A percentile compares a stretch with the other conserved stretches of the same genome.
These are phyloP conservation scores for Polychytrium aggregatum DNA, from an alignment of 192 early-diverging fungal species.

Conservation along the genomic window DNA sequence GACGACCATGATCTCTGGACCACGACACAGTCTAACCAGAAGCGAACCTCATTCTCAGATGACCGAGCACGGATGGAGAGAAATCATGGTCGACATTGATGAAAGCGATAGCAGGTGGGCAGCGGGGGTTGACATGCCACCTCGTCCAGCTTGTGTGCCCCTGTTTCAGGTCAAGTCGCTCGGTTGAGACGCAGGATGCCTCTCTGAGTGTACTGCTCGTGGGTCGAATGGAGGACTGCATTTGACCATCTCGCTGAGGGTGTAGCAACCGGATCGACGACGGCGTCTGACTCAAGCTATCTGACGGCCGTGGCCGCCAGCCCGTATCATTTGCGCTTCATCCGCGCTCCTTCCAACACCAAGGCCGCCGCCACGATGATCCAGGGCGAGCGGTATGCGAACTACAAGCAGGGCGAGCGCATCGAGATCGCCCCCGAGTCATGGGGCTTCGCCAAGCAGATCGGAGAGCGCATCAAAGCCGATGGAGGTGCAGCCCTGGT, in stretches of 20 bases:
- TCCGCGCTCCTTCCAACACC: conserved; percentile 52
- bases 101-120: conserved; percentile 43
- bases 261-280: conserved; percentile 1
- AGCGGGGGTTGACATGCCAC: too few species aligned
- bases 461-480: conserved; percentile 57
- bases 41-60: too few species aligned
- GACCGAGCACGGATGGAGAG: conserved; percentile 66
- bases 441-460: conserved; percentile 45
- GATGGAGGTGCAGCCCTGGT: conserved; percentile 63
- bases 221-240: too few species aligned
- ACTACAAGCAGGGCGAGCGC: too few species aligned
- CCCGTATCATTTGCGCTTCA: conserved; percentile 64
- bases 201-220: too few species aligned
- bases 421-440: conserved; percentile 82
- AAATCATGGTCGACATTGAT: conserved; percentile 77
- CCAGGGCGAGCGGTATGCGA: too few species aligned
- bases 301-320: conserved; percentile 15
- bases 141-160: too few species aligned
- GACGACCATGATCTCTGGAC: too few species aligned
- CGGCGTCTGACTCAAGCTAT: neutral
- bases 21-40: too few species aligned
- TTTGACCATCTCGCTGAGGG: neutral
- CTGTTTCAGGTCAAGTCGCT: too few species aligned
- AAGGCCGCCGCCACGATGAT: conserved; percentile 20
- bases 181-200: too few species aligned